Evolutionary conservation across 495 filamentous ascomycete genomes (phyloP).

Genomic region (Aeminium ludgeri): DNA sequence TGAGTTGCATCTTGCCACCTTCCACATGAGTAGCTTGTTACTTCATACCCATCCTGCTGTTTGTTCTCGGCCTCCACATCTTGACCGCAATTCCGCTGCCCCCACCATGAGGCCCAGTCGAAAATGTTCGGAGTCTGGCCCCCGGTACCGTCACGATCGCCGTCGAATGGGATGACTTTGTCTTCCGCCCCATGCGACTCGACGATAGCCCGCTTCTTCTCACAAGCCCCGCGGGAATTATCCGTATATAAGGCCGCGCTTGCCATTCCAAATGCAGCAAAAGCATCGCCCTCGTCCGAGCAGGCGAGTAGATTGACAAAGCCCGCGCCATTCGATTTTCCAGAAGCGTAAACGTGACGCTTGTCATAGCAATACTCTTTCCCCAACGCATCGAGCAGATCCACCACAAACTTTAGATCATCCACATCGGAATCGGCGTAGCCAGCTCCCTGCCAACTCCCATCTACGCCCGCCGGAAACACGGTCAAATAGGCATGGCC

Average conservation of each 20-base stretch:
- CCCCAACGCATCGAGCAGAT: constrained; percentile 32
- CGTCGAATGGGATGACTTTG: constrained; percentile 5
- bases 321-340: constrained; percentile 45
- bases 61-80: neutral
- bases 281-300: constrained; percentile 20
- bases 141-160: neutral
- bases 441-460: constrained; percentile 5
- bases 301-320: constrained; percentile 40
- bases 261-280: constrained; percentile 33
- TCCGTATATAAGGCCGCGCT: constrained; percentile 30
- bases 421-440: constrained; percentile 12
- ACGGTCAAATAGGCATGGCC: constrained; percentile 2
- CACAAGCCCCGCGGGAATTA: neutral
- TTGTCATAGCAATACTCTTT: constrained; percentile 34
- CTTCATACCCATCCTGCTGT: neutral
- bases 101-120: constrained; percentile 5
- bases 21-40: constrained; percentile 1
- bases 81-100: constrained; percentile 1
- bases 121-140: constrained; percentile 1
- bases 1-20: constrained; percentile 3
- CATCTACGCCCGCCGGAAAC: constrained; percentile 1
- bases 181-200: constrained; percentile 12
- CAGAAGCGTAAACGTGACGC: constrained; percentile 36
- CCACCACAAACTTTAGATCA: constrained; percentile 19
- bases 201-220: constrained; percentile 6